These are phyloP conservation scores for Candida bentonensis DNA, from an alignment of 805 yeast species.

Conservation along the genomic window DNA sequence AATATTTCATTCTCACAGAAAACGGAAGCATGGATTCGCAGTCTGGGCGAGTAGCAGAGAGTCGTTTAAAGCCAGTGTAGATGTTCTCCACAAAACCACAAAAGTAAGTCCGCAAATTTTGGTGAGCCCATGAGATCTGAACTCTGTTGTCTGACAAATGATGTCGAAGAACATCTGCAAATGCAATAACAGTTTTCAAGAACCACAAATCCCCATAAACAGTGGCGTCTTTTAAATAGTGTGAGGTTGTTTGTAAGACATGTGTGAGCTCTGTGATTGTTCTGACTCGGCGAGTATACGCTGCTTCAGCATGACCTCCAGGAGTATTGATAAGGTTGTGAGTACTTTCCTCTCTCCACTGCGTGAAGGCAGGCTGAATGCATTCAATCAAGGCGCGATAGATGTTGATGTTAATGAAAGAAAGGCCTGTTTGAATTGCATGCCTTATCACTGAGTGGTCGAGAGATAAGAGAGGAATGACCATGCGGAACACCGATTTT, in stretches of 20 bases:
- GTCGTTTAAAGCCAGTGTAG: conserved; percentile 26
- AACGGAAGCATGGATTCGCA: conserved; percentile 59
- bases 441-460: conserved; percentile 61
- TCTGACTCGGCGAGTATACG: conserved; percentile 8
- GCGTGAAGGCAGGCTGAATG: conserved; percentile 43
- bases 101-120: conserved; percentile 67
- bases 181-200: conserved; percentile 16
- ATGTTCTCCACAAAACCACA: conserved; percentile 69
- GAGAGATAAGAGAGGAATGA: conserved; percentile 63
- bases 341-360: conserved; percentile 36
- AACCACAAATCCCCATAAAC: conserved; percentile 57
- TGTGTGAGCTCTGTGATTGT: conserved; percentile 68
- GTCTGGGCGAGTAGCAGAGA: conserved; percentile 15
- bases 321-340: background rate
- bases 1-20: conserved; percentile 71
- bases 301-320: background rate
- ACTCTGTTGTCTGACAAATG: conserved; percentile 42
- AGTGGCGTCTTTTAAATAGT: conserved; percentile 36
- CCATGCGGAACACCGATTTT: conserved; percentile 74
- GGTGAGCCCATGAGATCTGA: conserved; percentile 58
- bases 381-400: conserved; percentile 71
- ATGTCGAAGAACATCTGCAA: conserved; percentile 46
- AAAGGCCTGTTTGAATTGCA: conserved; percentile 77
- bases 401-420: conserved; percentile 81
- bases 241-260: conserved; percentile 54